A percentile compares a stretch with the other conserved stretches of the same genome.
phyloP scores from a whole-genome alignment of 2,329 filamentous ascomycete genomes.

The Beauveria bassiana region DNA sequence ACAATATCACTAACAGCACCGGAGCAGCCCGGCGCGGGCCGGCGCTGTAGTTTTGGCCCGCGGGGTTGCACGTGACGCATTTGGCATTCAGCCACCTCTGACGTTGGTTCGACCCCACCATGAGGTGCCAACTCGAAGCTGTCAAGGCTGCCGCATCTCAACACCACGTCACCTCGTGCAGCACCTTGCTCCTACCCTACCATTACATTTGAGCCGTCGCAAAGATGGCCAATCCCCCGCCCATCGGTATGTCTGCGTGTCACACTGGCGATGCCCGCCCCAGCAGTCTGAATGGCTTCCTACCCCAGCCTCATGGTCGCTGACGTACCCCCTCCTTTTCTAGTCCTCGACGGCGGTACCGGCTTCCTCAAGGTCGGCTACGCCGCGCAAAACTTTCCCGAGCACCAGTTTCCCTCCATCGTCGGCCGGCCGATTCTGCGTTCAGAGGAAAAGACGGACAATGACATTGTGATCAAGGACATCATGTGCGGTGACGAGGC shows the following conservation, averaged over 20 bases:
- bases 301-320: slow-evolving; percentile 12
- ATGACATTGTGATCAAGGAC: slow-evolving; percentile 73
- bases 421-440: slow-evolving; percentile 95
- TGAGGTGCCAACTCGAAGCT: slow-evolving; percentile 3
- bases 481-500: slow-evolving; percentile 99
- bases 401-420: slow-evolving; percentile 97
- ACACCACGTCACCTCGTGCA: slow-evolving; percentile 10
- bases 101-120: slow-evolving; percentile 31
- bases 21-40: background rate
- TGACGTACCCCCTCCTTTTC: slow-evolving; percentile 31
- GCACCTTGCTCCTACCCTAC: background rate
- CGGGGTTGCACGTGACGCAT: slow-evolving; percentile 32
- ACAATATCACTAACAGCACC: background rate
- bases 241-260: slow-evolving; percentile 40
- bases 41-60: slow-evolving; percentile 9
- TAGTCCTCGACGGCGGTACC: slow-evolving; percentile 96
- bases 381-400: slow-evolving; percentile 98
- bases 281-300: slow-evolving; percentile 12
- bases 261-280: slow-evolving; percentile 7
- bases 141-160: slow-evolving; percentile 4
- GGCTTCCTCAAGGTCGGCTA: slow-evolving; percentile 99
- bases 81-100: slow-evolving; percentile 26
- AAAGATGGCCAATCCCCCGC: slow-evolving; percentile 44
- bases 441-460: slow-evolving; percentile 72
- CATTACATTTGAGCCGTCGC: slow-evolving; percentile 15